A percentile compares a stretch with the other conserved stretches of the same genome.
These are phyloP conservation scores for Breynia disticha DNA, from an alignment of 441 rosid genomes.

Conservation along the genomic window DNA sequence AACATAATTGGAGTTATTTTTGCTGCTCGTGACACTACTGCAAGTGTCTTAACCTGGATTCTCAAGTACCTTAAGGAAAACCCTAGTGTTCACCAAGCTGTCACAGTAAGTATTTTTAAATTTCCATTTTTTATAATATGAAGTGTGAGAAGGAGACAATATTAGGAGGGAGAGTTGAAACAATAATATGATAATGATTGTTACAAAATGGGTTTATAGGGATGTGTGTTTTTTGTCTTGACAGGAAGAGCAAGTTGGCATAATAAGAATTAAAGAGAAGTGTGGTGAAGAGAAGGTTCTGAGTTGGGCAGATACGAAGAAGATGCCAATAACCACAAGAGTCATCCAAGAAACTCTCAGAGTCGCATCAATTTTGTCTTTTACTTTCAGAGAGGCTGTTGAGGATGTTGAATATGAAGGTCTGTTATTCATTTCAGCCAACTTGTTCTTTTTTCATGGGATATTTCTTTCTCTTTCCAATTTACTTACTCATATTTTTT, in stretches of 20 bases:
- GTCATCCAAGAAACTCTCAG: slow-evolving; percentile 90
- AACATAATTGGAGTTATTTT: slow-evolving; percentile 91
- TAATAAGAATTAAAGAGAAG: slow-evolving; percentile 31
- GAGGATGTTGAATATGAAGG: slow-evolving; percentile 94
- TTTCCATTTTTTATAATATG: too few relatives aligned
- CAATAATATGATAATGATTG: neutral
- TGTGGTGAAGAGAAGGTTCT: slow-evolving; percentile 31
- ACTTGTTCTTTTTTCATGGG: neutral
- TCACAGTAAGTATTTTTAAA: slow-evolving; percentile 42
- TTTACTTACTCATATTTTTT: neutral
- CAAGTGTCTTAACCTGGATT: slow-evolving; percentile 90
- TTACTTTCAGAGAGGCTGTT: slow-evolving; percentile 94
- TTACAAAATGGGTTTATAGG: neutral
- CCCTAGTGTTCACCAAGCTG: slow-evolving; percentile 69
- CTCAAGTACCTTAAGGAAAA: slow-evolving; percentile 80
- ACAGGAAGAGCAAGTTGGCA: slow-evolving; percentile 83
- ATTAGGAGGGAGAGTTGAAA: neutral
- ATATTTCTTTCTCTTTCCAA: neutral
- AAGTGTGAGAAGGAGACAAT: neutral
- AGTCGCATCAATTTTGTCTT: slow-evolving; percentile 82
- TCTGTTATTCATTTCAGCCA: slow-evolving; percentile 3
- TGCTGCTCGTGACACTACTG: slow-evolving; percentile 96
- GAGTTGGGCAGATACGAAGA: slow-evolving; percentile 73
- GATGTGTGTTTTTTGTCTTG: slow-evolving; percentile 2
- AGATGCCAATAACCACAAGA: slow-evolving; percentile 75